Evolutionary conservation across 1,284 basidiomycete species (phyloP), one percentile per base, ranked within the genome.

Genomic region (Cutaneotrichosporon dermatis): DNA sequence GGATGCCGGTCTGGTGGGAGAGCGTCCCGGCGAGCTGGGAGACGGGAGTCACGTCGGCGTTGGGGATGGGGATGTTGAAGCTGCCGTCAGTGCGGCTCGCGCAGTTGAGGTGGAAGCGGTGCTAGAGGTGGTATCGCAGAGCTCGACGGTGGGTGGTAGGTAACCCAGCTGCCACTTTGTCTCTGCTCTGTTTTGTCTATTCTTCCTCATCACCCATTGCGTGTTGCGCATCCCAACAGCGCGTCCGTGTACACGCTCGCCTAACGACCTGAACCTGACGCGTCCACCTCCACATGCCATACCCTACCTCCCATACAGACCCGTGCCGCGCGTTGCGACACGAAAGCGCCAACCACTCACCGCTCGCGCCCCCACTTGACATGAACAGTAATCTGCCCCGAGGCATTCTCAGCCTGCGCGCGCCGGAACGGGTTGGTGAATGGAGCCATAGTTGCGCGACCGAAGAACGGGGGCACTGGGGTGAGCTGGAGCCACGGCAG

Each of bases 51-150:
- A 69, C 40, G 33, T 68, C 68, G 4, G 77, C 74, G 33, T 71
- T 62, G 10, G 76, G 76, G 45, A 79, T 76, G 4, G 77, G 76
- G 40, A 79, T 70, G 66, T 79, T 79, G 70, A 76, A 77, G 56
- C 77, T 78, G 67, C 1, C 5, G 54, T 59, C 56, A 60, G 45
- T 25, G 25, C 25, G 25, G 25, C 39, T 25, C 25, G 25, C 25
- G 25, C 25, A 25, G 25, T 25, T 25, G 25, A 25, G 25, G 25
- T 25, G 25, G 25, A 25, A 25, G 25, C 25, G 25, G 25, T 25
- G 25, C 25, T 25, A 25, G 25, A 25, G 25, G 25, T 25, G 25
- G 25, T 25, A 25, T 25, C 25, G 25, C 25, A 25, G 25, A 25
- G 25, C 25, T 25, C 25, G 25, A 25, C 25, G 25, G 25, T 25